Evolutionary conservation across 768 basidiomycete genomes (phyloP), one percentile per base, ranked within the genome.

Genomic region (Boletales sp.): DNA sequence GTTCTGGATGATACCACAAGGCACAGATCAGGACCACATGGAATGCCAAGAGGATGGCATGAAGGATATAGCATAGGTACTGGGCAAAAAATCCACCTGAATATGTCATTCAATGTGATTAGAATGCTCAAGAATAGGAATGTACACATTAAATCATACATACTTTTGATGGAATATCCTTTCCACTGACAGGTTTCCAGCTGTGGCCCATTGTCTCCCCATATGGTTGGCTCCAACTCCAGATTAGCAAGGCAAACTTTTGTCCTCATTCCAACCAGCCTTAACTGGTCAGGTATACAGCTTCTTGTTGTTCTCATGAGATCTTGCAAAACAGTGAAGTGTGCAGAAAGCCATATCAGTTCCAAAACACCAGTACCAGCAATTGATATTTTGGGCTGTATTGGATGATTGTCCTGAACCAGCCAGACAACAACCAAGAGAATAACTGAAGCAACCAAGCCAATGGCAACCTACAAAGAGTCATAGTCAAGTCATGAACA

Each of bases 261-360:
- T 18, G 13, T 12, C 29, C 17, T 46, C 37, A 38, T 31, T 30
- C 45, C 45, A 3, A 17, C 38, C 1, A 38, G 29, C 18, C 45
- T 46, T 11, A 46, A 14, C 3, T 38, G 37, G 9, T 46, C 36
- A 37, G 29, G 37, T 18, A 13, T 12, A 18, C 27, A 30, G 3
- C 11, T 37, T 12, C 7, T 4, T 14, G 34, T 7, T 8, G 7
- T 38, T 14, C 5, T 38, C 45, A 46, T 38, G 13, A 45, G 27
- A 44, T 44, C 19, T 14, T 21, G 34, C 6, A 46, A 7, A 11
- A 5, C 8, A 17, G 5, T 38, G 27, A 37, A 46, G 17, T 46
- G 45, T 15, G 17, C 36, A 46, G 45, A 46, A 29, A 46, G 37
- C 45, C 45, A 46, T 27, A 29, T 38, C 29, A 46, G 27, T 19